Base-by-base conservation (phyloP, 2,329 filamentous ascomycete genomes). In the Aureobasidium sp. region DNA sequence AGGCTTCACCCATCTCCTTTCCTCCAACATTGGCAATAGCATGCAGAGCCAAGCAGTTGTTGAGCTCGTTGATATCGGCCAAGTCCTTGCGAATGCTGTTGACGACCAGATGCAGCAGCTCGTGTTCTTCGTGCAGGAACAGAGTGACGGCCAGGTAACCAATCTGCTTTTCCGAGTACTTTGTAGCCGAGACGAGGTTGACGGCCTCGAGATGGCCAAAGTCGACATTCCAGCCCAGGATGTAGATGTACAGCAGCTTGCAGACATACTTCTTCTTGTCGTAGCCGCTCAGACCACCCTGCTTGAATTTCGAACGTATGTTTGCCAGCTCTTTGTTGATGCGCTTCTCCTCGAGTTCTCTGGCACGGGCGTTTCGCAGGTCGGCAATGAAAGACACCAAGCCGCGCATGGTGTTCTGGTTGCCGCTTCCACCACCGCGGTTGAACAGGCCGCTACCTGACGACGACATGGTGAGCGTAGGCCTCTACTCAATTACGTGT, bases 191-290 rank as follows among this genome's bases (percentile, higher is more conserved):
- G 68, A 99, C 95, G 70, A 99, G 84, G 73, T 97, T 97, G 72
- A 99, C 93, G 37, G 95, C 95, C 78, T 99, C 94, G 67, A 99
- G 85, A 73, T 99, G 94, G 61, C 94, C 94, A 75, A 99, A 99
- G 75, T 97, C 95, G 77, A 99, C 93, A 74, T 99, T 93, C 89
- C 94, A 99, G 53, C 94, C 94, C 66, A 99, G 84, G 64, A 99
- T 99, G 76, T 99, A 99, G 71, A 99, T 97, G 76, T 99, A 99
- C 64, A 99, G 82, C 68, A 99, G 85, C 86, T 99, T 99, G 90
- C 94, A 99, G 67, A 99, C 94, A 74, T 99, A 99, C 89, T 99
- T 99, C 84, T 99, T 99, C 82, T 95, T 97, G 81, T 97, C 91
- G 73, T 99, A 99, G 67, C 94, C 95, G 73, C 88, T 96, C 62